Evolutionary conservation across 371 early-diverging fungal genomes (phyloP).

Genomic region (Blakeslea trispora): DNA sequence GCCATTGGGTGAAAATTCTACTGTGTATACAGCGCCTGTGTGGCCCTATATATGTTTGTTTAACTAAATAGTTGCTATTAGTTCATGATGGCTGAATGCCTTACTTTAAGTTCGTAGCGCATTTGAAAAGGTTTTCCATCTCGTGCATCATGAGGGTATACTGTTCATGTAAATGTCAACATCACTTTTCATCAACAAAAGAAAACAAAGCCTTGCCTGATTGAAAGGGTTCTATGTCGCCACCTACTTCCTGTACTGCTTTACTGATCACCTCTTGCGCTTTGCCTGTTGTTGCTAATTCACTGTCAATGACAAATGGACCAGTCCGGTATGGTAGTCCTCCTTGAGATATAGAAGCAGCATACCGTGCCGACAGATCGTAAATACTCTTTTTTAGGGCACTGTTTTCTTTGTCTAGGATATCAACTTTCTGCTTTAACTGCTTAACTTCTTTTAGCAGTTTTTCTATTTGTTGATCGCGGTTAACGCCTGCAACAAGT

Average conservation of each 20-base stretch:
- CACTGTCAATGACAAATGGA: slow-evolving; percentile 48
- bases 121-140: slow-evolving; percentile 54
- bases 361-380: slow-evolving; percentile 79
- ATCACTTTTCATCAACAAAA: neutral
- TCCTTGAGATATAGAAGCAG: slow-evolving; percentile 55
- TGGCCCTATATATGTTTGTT: slow-evolving; percentile 77
- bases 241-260: slow-evolving; percentile 51
- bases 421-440: slow-evolving; percentile 78
- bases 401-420: slow-evolving; percentile 81
- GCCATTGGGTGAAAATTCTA: slow-evolving; percentile 83
- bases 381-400: slow-evolving; percentile 84
- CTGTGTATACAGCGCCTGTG: slow-evolving; percentile 82
- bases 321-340: slow-evolving; percentile 37
- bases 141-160: slow-evolving; percentile 37
- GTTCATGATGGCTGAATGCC: too few relatives aligned
- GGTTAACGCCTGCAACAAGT: slow-evolving; percentile 31
- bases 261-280: slow-evolving; percentile 52
- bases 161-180: slow-evolving; percentile 1
- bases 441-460: slow-evolving; percentile 70
- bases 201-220: slow-evolving; percentile 19
- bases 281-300: slow-evolving; percentile 30
- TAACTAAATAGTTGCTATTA: neutral
- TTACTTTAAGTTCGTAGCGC: slow-evolving; percentile 54
- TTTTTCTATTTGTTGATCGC: slow-evolving; percentile 62
- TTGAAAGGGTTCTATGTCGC: slow-evolving; percentile 41